A percentile compares a stretch with the other conserved stretches of the same genome.
These are phyloP conservation scores for Nakazawaea ambrosiae DNA, from an alignment of 805 yeast genomes.

Conservation along the genomic window DNA sequence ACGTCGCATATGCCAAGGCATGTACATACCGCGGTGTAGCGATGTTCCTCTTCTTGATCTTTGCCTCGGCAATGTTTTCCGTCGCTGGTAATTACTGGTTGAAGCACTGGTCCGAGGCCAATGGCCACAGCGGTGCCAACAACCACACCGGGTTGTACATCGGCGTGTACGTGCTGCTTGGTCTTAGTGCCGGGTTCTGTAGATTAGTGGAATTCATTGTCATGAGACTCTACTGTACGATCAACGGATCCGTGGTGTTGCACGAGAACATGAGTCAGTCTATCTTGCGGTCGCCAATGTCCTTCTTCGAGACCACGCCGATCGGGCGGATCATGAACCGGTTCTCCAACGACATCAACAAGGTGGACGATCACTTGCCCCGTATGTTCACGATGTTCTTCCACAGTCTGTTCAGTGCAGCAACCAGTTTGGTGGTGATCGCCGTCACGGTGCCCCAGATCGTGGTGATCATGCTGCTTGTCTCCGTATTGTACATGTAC, in stretches of 20 bases:
- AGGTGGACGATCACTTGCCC: slow-evolving; percentile 74
- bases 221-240: slow-evolving; percentile 61
- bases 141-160: slow-evolving; percentile 38
- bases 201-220: slow-evolving; percentile 38
- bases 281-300: slow-evolving; percentile 88
- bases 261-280: slow-evolving; percentile 68
- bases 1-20: slow-evolving; percentile 49
- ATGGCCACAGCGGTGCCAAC: slow-evolving; percentile 35
- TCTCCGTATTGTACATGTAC: slow-evolving; percentile 54
- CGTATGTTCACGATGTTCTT: slow-evolving; percentile 68
- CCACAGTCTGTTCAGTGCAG: slow-evolving; percentile 51
- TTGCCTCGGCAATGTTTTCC: slow-evolving; percentile 20
- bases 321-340: slow-evolving; percentile 88
- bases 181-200: slow-evolving; percentile 43
- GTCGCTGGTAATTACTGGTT: slow-evolving; percentile 85
- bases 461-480: slow-evolving; percentile 63
- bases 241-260: slow-evolving; percentile 69
- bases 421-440: slow-evolving; percentile 74
- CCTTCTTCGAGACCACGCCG: slow-evolving; percentile 93
- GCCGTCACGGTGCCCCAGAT: slow-evolving; percentile 86
- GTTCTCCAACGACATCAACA: slow-evolving; percentile 85
- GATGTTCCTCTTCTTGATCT: slow-evolving; percentile 26
- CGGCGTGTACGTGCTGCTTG: slow-evolving; percentile 47
- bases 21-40: slow-evolving; percentile 47
- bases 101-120: slow-evolving; percentile 84